Base-by-base conservation (phyloP, 1,139 yeast species). In the Pichia sp. region DNA sequence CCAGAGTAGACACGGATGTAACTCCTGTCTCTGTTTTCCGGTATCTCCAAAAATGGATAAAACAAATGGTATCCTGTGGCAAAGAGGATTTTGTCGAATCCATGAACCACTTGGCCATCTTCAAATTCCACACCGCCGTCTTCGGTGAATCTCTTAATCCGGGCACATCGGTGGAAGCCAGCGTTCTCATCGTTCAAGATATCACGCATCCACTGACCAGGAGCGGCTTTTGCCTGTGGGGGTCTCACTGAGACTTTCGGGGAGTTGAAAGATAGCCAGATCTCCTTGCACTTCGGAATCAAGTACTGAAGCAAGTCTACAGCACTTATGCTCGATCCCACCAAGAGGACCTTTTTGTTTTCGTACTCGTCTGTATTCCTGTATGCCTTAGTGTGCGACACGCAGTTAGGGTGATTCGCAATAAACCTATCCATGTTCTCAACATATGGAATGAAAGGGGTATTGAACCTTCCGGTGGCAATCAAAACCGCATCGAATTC, bases 321-420 rank as follows among this genome's bases (percentile, higher is more conserved):
- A 2, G 84, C 78, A 63, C 80, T 75, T 44, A 80, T 69, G 51
- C 80, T 73, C 1, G 80, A 77, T 5, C 85, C 85, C 43, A 81
- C 74, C 33, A 80, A 68, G 50, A 81, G 65, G 1, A 79, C 79
- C 36, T 74, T 75, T 61, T 78, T 72, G 55, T 70, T 73, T 31
- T 64, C 65, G 4, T 75, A 65, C 1, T 64, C 65, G 1, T 52
- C 38, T 6, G 67, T 60, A 12, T 70, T 72, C 4, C 83, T 80
- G 70, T 69, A 58, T 71, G 76, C 16, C 79, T 71, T 73, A 9
- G 81, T 76, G 41, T 78, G 68, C 2, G 73, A 64, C 49, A 78
- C 70, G 30, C 74, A 75, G 55, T 74, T 78, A 51, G 73, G 69
- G 58, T 69, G 62, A n/a, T 61, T 60, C 12, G 63, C 57, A 40